Percentiles rank a stretch among this genome's conserved stretches.
Evolutionary conservation across 306 rosid species (phyloP).

Genomic region (Sophora flavescens): DNA sequence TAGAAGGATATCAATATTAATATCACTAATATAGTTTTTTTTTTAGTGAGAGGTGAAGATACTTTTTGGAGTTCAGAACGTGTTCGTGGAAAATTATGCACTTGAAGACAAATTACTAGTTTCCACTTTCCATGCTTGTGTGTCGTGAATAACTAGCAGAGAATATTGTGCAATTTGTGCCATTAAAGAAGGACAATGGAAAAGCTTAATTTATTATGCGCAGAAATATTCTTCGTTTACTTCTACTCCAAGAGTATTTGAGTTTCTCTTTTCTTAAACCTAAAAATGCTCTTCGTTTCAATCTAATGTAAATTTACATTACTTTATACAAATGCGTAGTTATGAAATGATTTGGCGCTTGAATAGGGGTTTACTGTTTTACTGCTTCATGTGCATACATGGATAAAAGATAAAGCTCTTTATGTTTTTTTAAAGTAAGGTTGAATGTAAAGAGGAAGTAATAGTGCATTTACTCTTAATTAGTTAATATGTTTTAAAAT

Average conservation of each 20-base stretch:
- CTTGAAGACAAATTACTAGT: conserved; percentile 37
- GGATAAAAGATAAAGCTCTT: no score
- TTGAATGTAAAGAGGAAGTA: no score
- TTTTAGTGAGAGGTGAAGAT: conserved; percentile 36
- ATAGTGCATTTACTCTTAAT: no score
- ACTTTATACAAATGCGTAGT: conserved; percentile 34
- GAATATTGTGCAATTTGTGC: conserved; percentile 41
- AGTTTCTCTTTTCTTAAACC: neutral
- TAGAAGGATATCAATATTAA: conserved; percentile 47
- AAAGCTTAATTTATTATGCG: conserved; percentile 30
- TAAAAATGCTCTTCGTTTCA: neutral
- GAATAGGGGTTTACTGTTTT: conserved; percentile 12
- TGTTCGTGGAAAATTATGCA: conserved; percentile 45
- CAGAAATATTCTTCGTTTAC: neutral
- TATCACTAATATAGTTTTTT: conserved; percentile 17
- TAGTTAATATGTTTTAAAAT: no score
- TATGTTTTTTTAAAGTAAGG: no score
- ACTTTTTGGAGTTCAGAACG: conserved; percentile 45
- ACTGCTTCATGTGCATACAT: neutral
- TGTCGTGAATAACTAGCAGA: conserved; percentile 43
- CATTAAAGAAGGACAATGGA: conserved; percentile 42
- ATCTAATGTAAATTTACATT: conserved; percentile 28
- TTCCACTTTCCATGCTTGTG: conserved; percentile 60
- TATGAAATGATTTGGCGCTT: conserved; percentile 28
- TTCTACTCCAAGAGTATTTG: neutral